A percentile compares a stretch with the other conserved stretches of the same genome.
Evolutionary conservation across 192 early-diverging fungal genomes (phyloP).

Genomic region (Coemansia sp.): DNA sequence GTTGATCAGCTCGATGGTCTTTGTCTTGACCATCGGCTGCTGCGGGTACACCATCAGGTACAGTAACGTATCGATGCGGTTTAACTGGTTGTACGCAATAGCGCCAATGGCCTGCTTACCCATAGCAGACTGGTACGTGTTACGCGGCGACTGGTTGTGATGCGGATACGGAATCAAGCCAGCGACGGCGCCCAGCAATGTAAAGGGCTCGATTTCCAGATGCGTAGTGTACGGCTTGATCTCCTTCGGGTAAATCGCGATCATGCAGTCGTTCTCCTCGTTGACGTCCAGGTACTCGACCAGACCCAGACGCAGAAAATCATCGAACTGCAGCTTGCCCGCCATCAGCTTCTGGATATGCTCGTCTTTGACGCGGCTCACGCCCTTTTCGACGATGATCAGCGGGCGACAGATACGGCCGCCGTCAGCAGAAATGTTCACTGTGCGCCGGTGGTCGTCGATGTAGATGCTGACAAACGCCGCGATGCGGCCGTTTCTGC

Average conservation of each 20-base stretch:
- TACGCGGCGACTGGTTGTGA: slow-evolving; percentile 98
- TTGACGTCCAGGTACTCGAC: slow-evolving; percentile 97
- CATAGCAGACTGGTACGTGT: slow-evolving; percentile 99
- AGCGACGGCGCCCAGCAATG: slow-evolving; percentile 94
- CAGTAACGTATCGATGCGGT: slow-evolving; percentile 90
- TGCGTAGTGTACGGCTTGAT: slow-evolving; percentile 87
- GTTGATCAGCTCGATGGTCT: slow-evolving; percentile 96
- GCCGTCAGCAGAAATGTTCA: slow-evolving; percentile 91
- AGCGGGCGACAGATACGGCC: slow-evolving; percentile 95
- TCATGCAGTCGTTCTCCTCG: slow-evolving; percentile 95
- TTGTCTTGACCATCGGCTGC: slow-evolving; percentile 97
- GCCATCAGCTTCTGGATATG: slow-evolving; percentile 65
- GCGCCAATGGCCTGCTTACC: slow-evolving; percentile 98
- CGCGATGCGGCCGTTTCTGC: slow-evolving; percentile 84
- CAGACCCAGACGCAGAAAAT: slow-evolving; percentile 85
- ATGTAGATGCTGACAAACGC: slow-evolving; percentile 90
- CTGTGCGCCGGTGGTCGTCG: slow-evolving; percentile 75
- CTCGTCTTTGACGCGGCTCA: slow-evolving; percentile 62
- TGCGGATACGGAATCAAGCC: slow-evolving; percentile 97
- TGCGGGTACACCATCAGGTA: slow-evolving; percentile 97
- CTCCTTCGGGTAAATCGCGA: slow-evolving; percentile 86
- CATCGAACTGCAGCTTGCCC: slow-evolving; percentile 75
- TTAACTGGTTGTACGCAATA: slow-evolving; percentile 93
- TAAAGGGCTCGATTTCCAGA: slow-evolving; percentile 95
- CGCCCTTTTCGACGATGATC: slow-evolving; percentile 88